phyloP scores from a whole-genome alignment of 345 rosid species.

The Brassica juncea region DNA sequence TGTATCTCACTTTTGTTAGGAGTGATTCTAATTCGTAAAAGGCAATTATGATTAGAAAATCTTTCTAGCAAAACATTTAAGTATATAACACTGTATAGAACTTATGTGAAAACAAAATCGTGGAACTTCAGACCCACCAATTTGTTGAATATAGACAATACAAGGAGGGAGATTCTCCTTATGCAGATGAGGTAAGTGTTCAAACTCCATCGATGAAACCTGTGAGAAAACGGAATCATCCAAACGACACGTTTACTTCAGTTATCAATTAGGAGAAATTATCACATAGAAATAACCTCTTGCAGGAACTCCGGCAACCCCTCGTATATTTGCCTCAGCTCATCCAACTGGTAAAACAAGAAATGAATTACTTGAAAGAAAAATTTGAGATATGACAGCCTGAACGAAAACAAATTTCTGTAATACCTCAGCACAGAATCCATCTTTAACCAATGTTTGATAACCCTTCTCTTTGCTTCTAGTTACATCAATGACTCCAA shows the following conservation, averaged over 20 bases:
- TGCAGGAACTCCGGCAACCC: conserved; percentile 88
- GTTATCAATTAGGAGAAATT: conserved; percentile 15
- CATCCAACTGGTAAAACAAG: conserved; percentile 67
- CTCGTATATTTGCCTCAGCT: conserved; percentile 90
- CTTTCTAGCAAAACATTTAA: background rate
- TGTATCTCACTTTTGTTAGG: conserved; percentile 2
- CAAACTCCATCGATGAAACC: conserved; percentile 77
- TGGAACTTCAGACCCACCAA: conserved; percentile 57
- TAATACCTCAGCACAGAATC: conserved; percentile 87
- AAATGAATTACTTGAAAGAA: conserved; percentile 14
- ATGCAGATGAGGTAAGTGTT: conserved; percentile 59
- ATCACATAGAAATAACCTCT: conserved; percentile 54
- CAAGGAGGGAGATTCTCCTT: conserved; percentile 60
- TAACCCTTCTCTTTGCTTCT: conserved; percentile 87
- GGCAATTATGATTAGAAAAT: conserved; percentile 6
- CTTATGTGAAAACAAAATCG: conserved; percentile 9
- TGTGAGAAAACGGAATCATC: conserved; percentile 39
- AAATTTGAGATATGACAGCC: conserved; percentile 6
- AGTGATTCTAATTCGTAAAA: background rate
- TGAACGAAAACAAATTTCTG: conserved; percentile 9
- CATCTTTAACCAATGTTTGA: conserved; percentile 83
- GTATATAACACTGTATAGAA: background rate
- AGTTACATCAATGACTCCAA: conserved; percentile 82
- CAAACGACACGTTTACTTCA: conserved; percentile 24
- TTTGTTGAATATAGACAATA: conserved; percentile 79